Evolutionary conservation across 2,329 filamentous ascomycete species (phyloP).

Genomic region (Cordyceps fumosorosea): DNA sequence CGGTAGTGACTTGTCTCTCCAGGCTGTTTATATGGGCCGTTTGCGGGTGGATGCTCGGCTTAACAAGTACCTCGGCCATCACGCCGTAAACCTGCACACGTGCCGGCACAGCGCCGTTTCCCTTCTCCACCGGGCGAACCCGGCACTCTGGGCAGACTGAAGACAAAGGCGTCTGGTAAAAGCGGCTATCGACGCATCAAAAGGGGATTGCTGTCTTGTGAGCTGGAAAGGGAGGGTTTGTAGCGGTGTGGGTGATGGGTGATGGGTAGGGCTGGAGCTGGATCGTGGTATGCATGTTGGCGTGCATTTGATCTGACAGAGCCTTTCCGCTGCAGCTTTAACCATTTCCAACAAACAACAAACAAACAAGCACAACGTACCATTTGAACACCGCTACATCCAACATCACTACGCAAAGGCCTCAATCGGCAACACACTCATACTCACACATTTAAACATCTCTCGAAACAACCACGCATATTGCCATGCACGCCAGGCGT

Average conservation of each 20-base stretch:
- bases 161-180: background rate
- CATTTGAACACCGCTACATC: too few species aligned
- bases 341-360: too few species aligned
- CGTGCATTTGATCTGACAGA: background rate
- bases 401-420: too few species aligned
- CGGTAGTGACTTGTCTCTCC: background rate
- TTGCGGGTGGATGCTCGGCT: constrained; percentile 8
- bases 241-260: background rate
- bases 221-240: background rate
- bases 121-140: constrained; percentile 1
- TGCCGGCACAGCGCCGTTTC: background rate
- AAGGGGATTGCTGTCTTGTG: background rate
- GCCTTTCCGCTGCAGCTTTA: too few species aligned
- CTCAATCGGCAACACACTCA: too few species aligned
- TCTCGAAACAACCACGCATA: too few species aligned
- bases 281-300: background rate
- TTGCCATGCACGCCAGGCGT: too few species aligned
- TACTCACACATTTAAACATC: too few species aligned
- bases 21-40: background rate
- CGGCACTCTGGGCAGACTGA: background rate
- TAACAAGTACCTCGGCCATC: constrained; percentile 11
- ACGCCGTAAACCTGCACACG: constrained; percentile 4
- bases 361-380: too few species aligned
- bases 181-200: constrained; percentile 11
- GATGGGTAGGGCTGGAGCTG: background rate